Conservation (phyloP, 768 basidiomycete genomes). For the Sarcomyxa edulis region DNA sequence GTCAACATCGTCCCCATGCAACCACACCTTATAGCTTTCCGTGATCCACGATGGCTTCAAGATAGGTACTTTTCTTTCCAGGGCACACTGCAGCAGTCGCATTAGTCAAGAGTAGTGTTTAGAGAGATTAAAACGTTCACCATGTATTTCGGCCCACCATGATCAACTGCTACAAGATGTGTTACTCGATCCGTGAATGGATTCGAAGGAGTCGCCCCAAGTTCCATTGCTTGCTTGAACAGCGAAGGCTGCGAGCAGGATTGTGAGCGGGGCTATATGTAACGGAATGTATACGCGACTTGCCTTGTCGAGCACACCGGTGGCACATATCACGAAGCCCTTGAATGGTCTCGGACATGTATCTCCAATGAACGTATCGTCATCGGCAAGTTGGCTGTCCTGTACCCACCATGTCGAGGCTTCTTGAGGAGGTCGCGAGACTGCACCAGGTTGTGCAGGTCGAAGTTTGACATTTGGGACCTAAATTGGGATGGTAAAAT, state of each 20-base stretch:
- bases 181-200: constrained; percentile 86
- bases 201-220: constrained; percentile 65
- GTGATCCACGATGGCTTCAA: constrained; percentile 74
- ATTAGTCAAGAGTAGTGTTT: constrained; percentile 5
- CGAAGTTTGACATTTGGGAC: constrained; percentile 82
- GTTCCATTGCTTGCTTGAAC: constrained; percentile 72
- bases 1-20: constrained; percentile 76
- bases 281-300: not conserved
- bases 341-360: constrained; percentile 64
- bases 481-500: constrained; percentile 25
- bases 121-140: constrained; percentile 31
- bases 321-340: constrained; percentile 64
- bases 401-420: constrained; percentile 34
- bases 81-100: constrained; percentile 65
- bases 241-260: constrained; percentile 46
- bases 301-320: constrained; percentile 78
- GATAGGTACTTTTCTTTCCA: constrained; percentile 78
- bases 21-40: constrained; percentile 69
- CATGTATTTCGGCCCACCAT: constrained; percentile 80
- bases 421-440: constrained; percentile 20
- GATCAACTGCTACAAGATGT: constrained; percentile 77
- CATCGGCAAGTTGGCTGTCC: constrained; percentile 45
- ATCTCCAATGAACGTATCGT: constrained; percentile 35
- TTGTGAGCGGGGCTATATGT: not conserved
- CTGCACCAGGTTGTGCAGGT: constrained; percentile 43